phyloP scores from a whole-genome alignment of 352 stramenopile species.

The Thalassiosira oceanica region DNA sequence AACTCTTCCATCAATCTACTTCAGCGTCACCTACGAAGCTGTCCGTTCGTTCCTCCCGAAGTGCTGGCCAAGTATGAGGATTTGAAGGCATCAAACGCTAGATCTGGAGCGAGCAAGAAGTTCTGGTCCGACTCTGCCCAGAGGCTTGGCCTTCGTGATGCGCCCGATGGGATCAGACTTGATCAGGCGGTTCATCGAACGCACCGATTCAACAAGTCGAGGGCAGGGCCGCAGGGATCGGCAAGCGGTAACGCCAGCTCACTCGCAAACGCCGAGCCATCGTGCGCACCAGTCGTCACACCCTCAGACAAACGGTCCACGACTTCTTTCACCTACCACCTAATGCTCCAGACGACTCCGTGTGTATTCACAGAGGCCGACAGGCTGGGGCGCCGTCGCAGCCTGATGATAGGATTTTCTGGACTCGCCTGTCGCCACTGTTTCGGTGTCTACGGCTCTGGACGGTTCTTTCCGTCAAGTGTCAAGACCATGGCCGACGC shows the following conservation, averaged over 20 bases:
- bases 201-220: neutral
- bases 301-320: neutral
- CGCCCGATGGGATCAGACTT: conserved; percentile 45
- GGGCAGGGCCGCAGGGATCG: neutral
- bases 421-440: conserved; percentile 48
- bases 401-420: conserved; percentile 32
- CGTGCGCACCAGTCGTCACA: neutral
- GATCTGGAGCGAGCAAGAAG: conserved; percentile 51
- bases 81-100: conserved; percentile 54
- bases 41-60: conserved; percentile 60
- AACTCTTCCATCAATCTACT: conserved; percentile 82
- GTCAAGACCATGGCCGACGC: conserved; percentile 56
- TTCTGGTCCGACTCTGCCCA: conserved; percentile 65
- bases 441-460: conserved; percentile 42
- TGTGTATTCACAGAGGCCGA: conserved; percentile 48
- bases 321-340: conserved; percentile 23
- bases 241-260: neutral
- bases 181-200: neutral
- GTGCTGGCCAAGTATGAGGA: conserved; percentile 46
- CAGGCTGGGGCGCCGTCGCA: conserved; percentile 45
- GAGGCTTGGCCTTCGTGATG: conserved; percentile 63
- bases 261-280: neutral
- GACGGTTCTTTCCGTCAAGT: conserved; percentile 48
- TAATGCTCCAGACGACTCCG: conserved; percentile 50
- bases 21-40: conserved; percentile 77